These are phyloP conservation scores for Yarrowia osloensis DNA, from an alignment of 805 yeast species.

Conservation along the genomic window DNA sequence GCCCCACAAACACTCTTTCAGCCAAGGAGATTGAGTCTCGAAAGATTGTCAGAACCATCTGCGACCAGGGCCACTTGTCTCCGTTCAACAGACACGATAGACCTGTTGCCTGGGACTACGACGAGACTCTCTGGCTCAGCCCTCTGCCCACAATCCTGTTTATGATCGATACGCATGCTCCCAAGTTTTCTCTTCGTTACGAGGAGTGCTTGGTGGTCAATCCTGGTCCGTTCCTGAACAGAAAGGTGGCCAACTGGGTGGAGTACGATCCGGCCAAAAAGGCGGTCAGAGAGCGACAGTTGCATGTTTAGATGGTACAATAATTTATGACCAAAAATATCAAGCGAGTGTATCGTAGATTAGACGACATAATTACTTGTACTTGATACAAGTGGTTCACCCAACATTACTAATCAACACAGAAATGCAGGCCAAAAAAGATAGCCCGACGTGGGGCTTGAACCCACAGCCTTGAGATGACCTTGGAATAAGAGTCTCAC, in stretches of 20 bases:
- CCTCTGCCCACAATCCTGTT: slow-evolving; percentile 73
- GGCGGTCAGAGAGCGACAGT: slow-evolving; percentile 42
- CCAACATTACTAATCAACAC: not conserved
- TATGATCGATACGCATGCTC: slow-evolving; percentile 70
- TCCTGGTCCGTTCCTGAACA: slow-evolving; percentile 57
- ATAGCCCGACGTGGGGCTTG: slow-evolving; percentile 26
- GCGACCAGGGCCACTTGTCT: slow-evolving; percentile 85
- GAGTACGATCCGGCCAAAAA: slow-evolving; percentile 70
- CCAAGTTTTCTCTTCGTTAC: slow-evolving; percentile 71
- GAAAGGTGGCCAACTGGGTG: slow-evolving; percentile 59
- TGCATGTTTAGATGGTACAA: slow-evolving; percentile 35
- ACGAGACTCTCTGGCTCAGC: slow-evolving; percentile 64
- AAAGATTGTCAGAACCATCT: slow-evolving; percentile 70
- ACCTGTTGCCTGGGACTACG: slow-evolving; percentile 70
- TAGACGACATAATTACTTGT: too few relatives aligned
- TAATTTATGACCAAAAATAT: not conserved
- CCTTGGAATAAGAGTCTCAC: slow-evolving; percentile 13
- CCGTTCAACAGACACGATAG: slow-evolving; percentile 68
- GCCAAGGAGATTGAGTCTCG: slow-evolving; percentile 43
- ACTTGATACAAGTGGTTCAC: too few relatives aligned
- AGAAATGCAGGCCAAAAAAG: not conserved
- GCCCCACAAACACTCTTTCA: slow-evolving; percentile 30
- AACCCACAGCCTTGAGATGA: slow-evolving; percentile 25
- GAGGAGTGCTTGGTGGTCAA: slow-evolving; percentile 81
- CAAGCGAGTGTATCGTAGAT: too few relatives aligned